Evolutionary conservation across 192 early-diverging fungal genomes (phyloP).

Genomic region (Coemansia umbellata): DNA sequence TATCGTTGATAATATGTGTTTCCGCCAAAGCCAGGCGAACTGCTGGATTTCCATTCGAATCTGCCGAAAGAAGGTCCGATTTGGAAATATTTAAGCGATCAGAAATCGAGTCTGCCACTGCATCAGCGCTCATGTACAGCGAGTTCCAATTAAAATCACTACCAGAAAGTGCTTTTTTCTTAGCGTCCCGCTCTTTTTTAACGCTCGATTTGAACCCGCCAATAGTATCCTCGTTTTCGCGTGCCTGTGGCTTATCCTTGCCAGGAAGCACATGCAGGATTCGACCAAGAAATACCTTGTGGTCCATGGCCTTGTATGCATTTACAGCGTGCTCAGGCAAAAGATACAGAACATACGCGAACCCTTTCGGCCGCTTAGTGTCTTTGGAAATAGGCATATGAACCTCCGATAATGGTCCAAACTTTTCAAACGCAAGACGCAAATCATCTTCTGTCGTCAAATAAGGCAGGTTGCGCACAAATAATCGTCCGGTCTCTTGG

Average conservation of each 20-base stretch:
- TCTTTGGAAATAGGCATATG: constrained; percentile 93
- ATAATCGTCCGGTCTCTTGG: constrained; percentile 90
- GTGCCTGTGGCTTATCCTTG: constrained; percentile 68
- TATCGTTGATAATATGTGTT: constrained; percentile 92
- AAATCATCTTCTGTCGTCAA: constrained; percentile 86
- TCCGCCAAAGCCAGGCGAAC: constrained; percentile 96
- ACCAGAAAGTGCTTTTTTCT: constrained; percentile 69
- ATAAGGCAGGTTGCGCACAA: constrained; percentile 91
- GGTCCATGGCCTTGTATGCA: constrained; percentile 78
- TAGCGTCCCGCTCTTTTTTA: constrained; percentile 80
- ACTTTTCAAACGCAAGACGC: constrained; percentile 73
- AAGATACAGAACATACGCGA: constrained; percentile 84
- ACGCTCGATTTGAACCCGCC: constrained; percentile 58
- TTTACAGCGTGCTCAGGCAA: constrained; percentile 92
- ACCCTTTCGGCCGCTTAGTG: constrained; percentile 91
- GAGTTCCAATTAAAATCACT: constrained; percentile 96
- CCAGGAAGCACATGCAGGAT: constrained; percentile 86
- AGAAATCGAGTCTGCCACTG: constrained; percentile 95
- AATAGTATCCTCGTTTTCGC: constrained; percentile 46
- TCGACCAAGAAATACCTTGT: constrained; percentile 86
- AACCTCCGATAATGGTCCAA: constrained; percentile 88
- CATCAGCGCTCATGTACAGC: constrained; percentile 93
- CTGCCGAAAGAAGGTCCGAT: constrained; percentile 84
- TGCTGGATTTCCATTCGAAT: constrained; percentile 71
- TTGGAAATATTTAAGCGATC: constrained; percentile 85